These are phyloP conservation scores for Fusarium pseudoanthophilum DNA, from an alignment of 2,329 filamentous ascomycete genomes.

Conservation along the genomic window DNA sequence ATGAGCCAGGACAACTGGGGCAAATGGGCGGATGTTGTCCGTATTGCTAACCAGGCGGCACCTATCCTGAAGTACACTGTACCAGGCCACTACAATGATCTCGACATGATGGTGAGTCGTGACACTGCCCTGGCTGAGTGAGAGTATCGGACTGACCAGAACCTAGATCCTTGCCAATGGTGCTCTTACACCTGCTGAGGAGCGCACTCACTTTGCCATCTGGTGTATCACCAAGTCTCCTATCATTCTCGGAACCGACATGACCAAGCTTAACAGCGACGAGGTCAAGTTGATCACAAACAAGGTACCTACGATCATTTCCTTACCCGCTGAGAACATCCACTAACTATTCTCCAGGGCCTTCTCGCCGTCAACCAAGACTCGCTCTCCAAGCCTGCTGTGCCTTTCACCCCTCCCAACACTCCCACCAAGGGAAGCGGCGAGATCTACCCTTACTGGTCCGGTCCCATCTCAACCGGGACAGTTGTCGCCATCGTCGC, in stretches of 20 bases:
- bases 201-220: slow-evolving; percentile 24
- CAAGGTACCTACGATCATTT: background rate
- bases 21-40: slow-evolving; percentile 20
- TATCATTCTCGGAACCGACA: slow-evolving; percentile 20
- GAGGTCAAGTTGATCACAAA: slow-evolving; percentile 23
- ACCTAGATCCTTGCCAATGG: slow-evolving; percentile 20
- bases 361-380: slow-evolving; percentile 23
- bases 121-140: rapidly evolving
- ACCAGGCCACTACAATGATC: slow-evolving; percentile 18
- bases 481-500: slow-evolving; percentile 23
- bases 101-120: slow-evolving; percentile 21
- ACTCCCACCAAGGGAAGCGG: slow-evolving; percentile 9
- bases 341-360: background rate
- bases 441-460: slow-evolving; percentile 29
- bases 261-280: slow-evolving; percentile 12
- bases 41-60: slow-evolving; percentile 21
- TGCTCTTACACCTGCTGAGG: slow-evolving; percentile 14
- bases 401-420: slow-evolving; percentile 18
- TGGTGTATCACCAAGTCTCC: slow-evolving; percentile 28
- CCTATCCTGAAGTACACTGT: slow-evolving; percentile 25
- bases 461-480: slow-evolving; percentile 17
- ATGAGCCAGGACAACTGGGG: slow-evolving; percentile 27
- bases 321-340: too few relatives aligned
- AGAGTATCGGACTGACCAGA: background rate
- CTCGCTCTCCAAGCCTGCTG: slow-evolving; percentile 22